Evolutionary conservation across 73 alveolate species (phyloP), one percentile per base, ranked within the genome.

Genomic region (Paramecium octaurelia): DNA sequence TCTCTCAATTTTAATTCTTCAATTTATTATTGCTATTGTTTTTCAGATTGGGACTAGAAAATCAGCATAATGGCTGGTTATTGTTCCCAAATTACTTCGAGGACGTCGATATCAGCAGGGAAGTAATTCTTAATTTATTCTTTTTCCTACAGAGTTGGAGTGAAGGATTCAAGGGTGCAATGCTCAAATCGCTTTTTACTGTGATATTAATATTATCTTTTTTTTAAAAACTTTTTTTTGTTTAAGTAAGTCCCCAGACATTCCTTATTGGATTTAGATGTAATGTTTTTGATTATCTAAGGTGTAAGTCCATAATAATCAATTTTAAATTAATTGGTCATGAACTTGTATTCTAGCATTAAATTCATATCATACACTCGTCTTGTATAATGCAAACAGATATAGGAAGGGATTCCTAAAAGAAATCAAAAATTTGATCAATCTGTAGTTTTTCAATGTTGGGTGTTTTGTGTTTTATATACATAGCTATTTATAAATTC

Each of bases 71-170:
- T 35, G 11, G 88, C 88, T n/a, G 88, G 88, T 38, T 42, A 21
- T 10, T 35, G n/a, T 34, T 75, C 88, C 88, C 88, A 75, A 35
- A 75, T 38, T 11, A 75, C 88, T 75, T 75, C 88, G 21, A 38
- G 38, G 4, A 75, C 88, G n/a, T 35, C 60, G 11, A 75, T 75
- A 18, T 75, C 88, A 10, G 60, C 16, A 4, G 88, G 88, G 8
- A 75, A 75, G n/a, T 21, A 42, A 29, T 29, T 42, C 38, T 75
- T 34, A 34, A 64, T 27, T 31, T 64, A 34, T 3, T 27, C 50
- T 27, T 64, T 34, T 54, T 54, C 69, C 21, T 54, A 18, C 3
- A 54, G 1, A 4, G 69, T 54, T 18, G 69, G 34, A n/a, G 69
- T 16, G 31, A 16, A 54, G 4, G 23, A 16, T 64, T 64, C 84